Conservation (phyloP, 495 filamentous ascomycete genomes). For the Cryomyces minteri region DNA sequence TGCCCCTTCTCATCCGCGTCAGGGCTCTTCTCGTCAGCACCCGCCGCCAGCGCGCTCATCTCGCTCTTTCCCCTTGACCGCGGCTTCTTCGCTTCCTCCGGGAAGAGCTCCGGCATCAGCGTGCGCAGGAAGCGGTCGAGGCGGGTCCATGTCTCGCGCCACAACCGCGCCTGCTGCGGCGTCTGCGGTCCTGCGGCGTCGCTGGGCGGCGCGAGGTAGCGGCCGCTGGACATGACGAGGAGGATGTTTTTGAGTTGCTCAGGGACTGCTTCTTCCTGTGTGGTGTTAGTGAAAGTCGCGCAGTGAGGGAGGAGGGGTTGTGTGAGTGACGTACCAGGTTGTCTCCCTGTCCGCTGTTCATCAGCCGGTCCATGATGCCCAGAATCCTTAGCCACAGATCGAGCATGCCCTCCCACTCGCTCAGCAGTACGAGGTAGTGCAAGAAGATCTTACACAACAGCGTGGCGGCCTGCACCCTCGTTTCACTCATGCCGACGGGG, state of each 20-base stretch:
- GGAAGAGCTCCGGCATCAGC: conserved; percentile 32
- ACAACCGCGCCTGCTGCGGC: conserved; percentile 38
- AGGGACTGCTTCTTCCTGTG: conserved; percentile 79
- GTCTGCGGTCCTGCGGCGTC: conserved; percentile 13
- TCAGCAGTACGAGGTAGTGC: conserved; percentile 74
- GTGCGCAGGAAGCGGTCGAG: conserved; percentile 81
- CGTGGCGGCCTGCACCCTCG: conserved; percentile 77
- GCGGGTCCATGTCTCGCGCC: conserved; percentile 71
- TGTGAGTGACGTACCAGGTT: conserved; percentile 44
- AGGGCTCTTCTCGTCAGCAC: background rate
- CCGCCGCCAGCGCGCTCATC: conserved; percentile 1
- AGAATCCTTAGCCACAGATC: conserved; percentile 86
- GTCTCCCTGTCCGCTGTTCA: conserved; percentile 90
- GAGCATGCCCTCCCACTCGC: conserved; percentile 79
- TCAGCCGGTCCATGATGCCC: conserved; percentile 86
- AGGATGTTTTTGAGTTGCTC: conserved; percentile 95
- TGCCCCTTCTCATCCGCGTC: too few species aligned
- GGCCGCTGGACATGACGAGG: conserved; percentile 83
- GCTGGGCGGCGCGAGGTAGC: conserved; percentile 59
- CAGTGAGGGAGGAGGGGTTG: background rate
- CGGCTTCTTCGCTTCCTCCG: conserved; percentile 16
- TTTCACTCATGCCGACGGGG: conserved; percentile 86
- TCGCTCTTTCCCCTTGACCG: background rate
- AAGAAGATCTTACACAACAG: conserved; percentile 89
- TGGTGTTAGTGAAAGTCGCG: background rate